A percentile compares a stretch with the other conserved stretches of the same genome.
Evolutionary conservation across 2,329 filamentous ascomycete species (phyloP).

Genomic region (Boeremia lycopersici): DNA sequence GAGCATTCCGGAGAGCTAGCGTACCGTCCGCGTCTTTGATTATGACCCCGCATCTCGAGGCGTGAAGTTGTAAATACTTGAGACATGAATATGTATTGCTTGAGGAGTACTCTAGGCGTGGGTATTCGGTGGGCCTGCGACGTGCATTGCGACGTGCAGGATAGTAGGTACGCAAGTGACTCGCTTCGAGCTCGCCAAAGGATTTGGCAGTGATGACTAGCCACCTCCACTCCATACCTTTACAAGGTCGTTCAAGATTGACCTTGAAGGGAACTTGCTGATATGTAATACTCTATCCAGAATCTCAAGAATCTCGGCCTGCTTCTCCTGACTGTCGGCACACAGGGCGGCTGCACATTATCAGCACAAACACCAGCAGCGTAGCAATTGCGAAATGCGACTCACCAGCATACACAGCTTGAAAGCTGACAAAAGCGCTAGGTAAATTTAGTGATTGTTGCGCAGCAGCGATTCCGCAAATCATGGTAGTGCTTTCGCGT

Average conservation of each 20-base stretch:
- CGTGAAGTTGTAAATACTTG: not conserved
- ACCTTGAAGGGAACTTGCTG: conserved; percentile 35
- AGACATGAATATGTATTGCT: no score
- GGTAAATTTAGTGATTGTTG: conserved; percentile 35
- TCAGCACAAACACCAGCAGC: not conserved
- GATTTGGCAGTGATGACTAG: not conserved
- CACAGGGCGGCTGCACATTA: conserved; percentile 23
- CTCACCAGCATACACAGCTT: conserved; percentile 41
- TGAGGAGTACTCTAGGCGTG: not conserved
- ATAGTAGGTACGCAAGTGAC: not conserved
- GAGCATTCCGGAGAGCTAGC: not conserved
- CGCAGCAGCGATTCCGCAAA: conserved; percentile 58
- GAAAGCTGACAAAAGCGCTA: conserved; percentile 38
- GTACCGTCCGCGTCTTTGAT: not conserved
- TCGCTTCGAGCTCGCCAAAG: conserved; percentile 4
- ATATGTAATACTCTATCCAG: conserved; percentile 25
- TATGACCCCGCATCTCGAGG: conserved; percentile 1
- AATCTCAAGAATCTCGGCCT: conserved; percentile 23
- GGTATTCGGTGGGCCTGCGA: not conserved
- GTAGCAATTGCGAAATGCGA: not conserved
- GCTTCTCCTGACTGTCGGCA: conserved; percentile 28
- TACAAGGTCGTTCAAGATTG: conserved; percentile 32
- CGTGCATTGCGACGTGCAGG: not conserved
- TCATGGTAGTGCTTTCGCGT: conserved; percentile 54
- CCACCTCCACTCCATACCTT: conserved; percentile 30